A percentile compares a stretch with the other conserved stretches of the same genome.
Evolutionary conservation across 139 green algal genomes (phyloP).

Genomic region (Closterium sp.): DNA sequence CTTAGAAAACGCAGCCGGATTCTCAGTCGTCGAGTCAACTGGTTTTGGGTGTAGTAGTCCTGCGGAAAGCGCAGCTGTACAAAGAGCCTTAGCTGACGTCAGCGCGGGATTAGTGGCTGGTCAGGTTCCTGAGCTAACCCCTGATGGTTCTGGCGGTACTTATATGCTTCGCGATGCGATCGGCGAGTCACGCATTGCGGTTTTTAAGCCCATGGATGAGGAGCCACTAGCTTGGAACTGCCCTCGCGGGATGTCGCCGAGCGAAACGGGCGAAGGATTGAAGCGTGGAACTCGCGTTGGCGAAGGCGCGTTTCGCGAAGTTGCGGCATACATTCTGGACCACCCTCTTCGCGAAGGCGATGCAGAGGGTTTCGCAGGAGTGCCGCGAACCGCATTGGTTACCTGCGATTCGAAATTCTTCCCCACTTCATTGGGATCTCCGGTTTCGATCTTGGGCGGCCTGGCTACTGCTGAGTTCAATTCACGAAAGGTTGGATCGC

Average conservation of each 20-base stretch:
- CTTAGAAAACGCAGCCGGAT: too few relatives aligned
- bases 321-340: conserved; percentile 94
- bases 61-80: background rate
- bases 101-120: conserved; percentile 50
- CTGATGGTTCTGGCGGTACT: conserved; percentile 61
- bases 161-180: conserved; percentile 53
- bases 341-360: conserved; percentile 47
- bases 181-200: conserved; percentile 5
- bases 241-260: conserved; percentile 46
- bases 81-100: background rate
- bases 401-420: conserved; percentile 49
- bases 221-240: conserved; percentile 74
- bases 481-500: conserved; percentile 74
- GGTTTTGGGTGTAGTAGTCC: background rate
- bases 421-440: background rate
- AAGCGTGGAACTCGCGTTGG: conserved; percentile 87
- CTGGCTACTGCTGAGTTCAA: background rate
- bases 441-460: background rate
- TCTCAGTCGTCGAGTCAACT: background rate
- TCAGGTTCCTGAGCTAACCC: conserved; percentile 58
- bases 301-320: conserved; percentile 82
- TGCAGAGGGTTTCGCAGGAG: conserved; percentile 72
- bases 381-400: conserved; percentile 86
- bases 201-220: conserved; percentile 83
- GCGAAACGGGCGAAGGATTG: conserved; percentile 61